Percentiles rank a stretch among this genome's conserved stretches.
These are phyloP conservation scores for Erythrobasidium hasegawianum DNA, from an alignment of 1,284 basidiomycete species.

Conservation along the genomic window DNA sequence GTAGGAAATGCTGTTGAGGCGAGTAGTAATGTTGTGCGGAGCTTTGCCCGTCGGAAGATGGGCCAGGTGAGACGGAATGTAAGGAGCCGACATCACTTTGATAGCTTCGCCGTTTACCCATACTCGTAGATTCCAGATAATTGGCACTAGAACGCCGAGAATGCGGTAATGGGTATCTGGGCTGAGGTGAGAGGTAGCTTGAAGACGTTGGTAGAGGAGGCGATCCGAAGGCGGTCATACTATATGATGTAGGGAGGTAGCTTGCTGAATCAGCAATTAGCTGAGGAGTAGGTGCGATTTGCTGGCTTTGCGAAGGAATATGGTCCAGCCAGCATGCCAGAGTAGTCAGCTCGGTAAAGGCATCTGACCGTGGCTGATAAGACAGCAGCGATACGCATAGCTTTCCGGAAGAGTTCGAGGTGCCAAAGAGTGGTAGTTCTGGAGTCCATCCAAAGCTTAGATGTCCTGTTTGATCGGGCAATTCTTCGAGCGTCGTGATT, in stretches of 20 bases:
- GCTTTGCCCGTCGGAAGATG: slow-evolving; percentile 10
- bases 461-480: not conserved
- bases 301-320: not conserved
- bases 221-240: not conserved
- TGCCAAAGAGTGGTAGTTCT: not conserved
- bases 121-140: not conserved
- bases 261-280: not conserved
- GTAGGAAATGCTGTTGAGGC: not conserved
- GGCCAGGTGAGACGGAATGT: slow-evolving; percentile 10
- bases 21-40: not conserved
- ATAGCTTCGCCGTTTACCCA: slow-evolving; percentile 23
- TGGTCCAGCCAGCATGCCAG: slow-evolving; percentile 28
- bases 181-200: slow-evolving; percentile 3
- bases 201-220: not conserved
- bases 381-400: slow-evolving; percentile 14
- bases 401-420: not conserved
- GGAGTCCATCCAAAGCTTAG: slow-evolving; percentile 17
- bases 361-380: slow-evolving; percentile 14
- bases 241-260: not conserved
- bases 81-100: slow-evolving; percentile 12
- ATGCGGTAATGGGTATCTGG: not conserved
- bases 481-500: not conserved
- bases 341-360: slow-evolving; percentile 3
- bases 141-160: not conserved
- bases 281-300: slow-evolving; percentile 22